A percentile compares a stretch with the other conserved stretches of the same genome.
These are phyloP conservation scores for Leishmania tropica DNA, from an alignment of 208 protist genomes.

Conservation along the genomic window DNA sequence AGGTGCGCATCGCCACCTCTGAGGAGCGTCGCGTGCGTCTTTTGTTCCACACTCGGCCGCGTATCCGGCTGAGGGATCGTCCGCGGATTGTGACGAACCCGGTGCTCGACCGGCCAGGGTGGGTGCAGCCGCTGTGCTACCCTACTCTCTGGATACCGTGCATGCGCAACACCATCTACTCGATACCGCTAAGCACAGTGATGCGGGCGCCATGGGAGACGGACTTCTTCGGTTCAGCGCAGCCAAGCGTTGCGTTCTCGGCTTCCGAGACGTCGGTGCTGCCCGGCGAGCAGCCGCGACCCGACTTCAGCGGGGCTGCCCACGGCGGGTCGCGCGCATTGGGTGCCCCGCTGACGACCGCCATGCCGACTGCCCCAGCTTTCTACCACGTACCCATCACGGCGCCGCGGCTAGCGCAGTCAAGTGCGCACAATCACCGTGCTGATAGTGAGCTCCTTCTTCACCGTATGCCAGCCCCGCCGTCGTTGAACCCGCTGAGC, in stretches of 20 bases:
- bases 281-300: neutral
- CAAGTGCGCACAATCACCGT: neutral
- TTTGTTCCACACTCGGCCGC: conserved; percentile 44
- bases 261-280: neutral
- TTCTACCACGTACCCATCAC: conserved; percentile 21
- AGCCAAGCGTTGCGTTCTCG: conserved; percentile 13
- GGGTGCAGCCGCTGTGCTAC: conserved; percentile 38
- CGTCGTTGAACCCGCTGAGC: neutral
- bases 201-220: conserved; percentile 18
- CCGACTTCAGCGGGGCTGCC: neutral
- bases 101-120: conserved; percentile 42
- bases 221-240: neutral
- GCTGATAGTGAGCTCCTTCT: neutral
- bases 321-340: neutral
- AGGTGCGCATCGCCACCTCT: conserved; percentile 23
- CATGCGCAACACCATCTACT: conserved; percentile 23
- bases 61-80: conserved; percentile 20
- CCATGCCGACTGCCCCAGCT: neutral
- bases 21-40: conserved; percentile 40
- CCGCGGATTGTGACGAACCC: conserved; percentile 33
- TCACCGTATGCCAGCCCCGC: neutral
- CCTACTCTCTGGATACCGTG: conserved; percentile 17
- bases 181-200: conserved; percentile 8
- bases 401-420: neutral
- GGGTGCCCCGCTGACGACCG: neutral